Evolutionary conservation across 2,329 filamentous ascomycete species (phyloP).

Genomic region (Xylariaceae sp.): DNA sequence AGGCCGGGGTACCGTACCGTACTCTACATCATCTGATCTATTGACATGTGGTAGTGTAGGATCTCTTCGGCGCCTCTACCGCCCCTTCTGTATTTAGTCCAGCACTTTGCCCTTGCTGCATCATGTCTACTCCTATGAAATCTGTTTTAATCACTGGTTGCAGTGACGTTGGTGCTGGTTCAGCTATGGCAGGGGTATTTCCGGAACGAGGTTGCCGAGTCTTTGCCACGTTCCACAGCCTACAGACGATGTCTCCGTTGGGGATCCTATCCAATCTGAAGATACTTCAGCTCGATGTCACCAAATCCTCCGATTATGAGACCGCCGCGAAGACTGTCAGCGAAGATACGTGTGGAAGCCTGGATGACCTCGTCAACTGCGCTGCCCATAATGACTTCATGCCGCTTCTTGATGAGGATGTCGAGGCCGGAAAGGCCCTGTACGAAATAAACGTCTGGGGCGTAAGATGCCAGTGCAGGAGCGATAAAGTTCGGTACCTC

Average conservation of each 20-base stretch:
- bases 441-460: constrained; percentile 30
- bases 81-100: neutral
- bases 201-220: constrained; percentile 29
- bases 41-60: neutral
- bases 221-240: constrained; percentile 32
- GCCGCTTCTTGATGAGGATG: constrained; percentile 22
- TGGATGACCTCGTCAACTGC: constrained; percentile 15
- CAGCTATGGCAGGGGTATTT: constrained; percentile 30
- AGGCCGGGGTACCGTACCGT: neutral
- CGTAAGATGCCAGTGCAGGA: neutral
- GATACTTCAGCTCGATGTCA: constrained; percentile 24
- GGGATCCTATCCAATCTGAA: constrained; percentile 15
- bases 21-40: neutral
- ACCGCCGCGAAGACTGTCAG: constrained; percentile 9
- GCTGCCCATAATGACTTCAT: constrained; percentile 12
- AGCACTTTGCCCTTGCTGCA: neutral
- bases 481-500: neutral
- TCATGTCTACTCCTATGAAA: neutral
- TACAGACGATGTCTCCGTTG: constrained; percentile 22
- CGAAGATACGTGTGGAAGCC: constrained; percentile 2
- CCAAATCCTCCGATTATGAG: constrained; percentile 19
- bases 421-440: constrained; percentile 22
- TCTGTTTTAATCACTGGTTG: constrained; percentile 19
- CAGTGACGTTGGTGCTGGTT: constrained; percentile 32
- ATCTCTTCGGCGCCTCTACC: neutral